Conservation (phyloP, 257 asterid species). For the Mitragyna speciosa region DNA sequence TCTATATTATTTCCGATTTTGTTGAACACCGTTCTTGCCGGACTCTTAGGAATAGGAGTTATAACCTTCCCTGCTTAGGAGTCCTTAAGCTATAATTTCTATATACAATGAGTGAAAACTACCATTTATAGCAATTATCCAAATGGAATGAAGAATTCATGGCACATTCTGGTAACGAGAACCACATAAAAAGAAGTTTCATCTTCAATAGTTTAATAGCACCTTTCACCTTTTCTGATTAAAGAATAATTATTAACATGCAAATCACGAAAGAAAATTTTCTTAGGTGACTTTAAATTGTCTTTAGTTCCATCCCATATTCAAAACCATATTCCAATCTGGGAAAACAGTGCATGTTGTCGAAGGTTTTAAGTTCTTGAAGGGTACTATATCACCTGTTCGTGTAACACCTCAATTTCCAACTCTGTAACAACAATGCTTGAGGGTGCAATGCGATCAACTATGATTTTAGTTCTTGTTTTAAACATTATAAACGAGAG, state of each 20-base stretch:
- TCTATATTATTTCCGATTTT: too few relatives aligned
- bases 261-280: neutral
- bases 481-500: too few relatives aligned
- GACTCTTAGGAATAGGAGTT: too few relatives aligned
- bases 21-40: too few relatives aligned
- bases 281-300: neutral
- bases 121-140: neutral
- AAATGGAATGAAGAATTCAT: neutral
- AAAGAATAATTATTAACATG: neutral
- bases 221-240: neutral
- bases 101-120: neutral
- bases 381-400: neutral
- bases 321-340: neutral
- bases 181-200: neutral
- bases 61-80: neutral
- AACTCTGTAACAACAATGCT: too few relatives aligned
- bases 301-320: neutral
- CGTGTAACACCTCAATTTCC: neutral
- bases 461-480: too few relatives aligned
- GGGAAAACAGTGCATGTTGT: neutral
- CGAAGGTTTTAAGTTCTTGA: neutral
- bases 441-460: too few relatives aligned
- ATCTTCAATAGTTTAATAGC: neutral
- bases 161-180: neutral
- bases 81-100: neutral